These are phyloP conservation scores for Tricholoma saponaceum DNA, from an alignment of 768 basidiomycete species.

Conservation along the genomic window DNA sequence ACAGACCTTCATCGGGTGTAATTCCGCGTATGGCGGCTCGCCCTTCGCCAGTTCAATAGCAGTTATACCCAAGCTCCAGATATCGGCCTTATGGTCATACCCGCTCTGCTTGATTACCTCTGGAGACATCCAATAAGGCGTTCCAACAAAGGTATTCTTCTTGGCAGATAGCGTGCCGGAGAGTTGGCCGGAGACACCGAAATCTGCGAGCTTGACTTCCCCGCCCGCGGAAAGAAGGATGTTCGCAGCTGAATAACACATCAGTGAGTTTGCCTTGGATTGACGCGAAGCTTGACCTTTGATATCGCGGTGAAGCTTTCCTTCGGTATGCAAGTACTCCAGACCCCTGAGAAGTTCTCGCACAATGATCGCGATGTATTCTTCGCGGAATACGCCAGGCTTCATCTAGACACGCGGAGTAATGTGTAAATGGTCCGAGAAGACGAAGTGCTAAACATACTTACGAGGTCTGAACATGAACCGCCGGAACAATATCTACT, in stretches of 20 bases:
- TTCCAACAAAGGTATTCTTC: conserved; percentile 98
- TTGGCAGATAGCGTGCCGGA: conserved; percentile 89
- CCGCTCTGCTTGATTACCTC: conserved; percentile 99
- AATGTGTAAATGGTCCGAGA: conserved; percentile 12
- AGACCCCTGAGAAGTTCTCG: conserved; percentile 89
- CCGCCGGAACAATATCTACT: conserved; percentile 94
- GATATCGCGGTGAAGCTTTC: conserved; percentile 98
- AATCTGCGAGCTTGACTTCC: conserved; percentile 97
- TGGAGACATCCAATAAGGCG: conserved; percentile 99
- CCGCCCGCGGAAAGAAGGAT: conserved; percentile 89
- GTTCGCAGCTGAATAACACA: conserved; percentile 69
- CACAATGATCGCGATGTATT: conserved; percentile 97
- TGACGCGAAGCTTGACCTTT: conserved; percentile 61
- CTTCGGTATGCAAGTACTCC: conserved; percentile 93
- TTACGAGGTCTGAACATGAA: conserved; percentile 93
- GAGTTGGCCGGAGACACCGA: conserved; percentile 96
- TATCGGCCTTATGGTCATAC: conserved; percentile 98
- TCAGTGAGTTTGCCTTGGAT: background rate
- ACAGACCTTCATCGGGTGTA: conserved; percentile 97
- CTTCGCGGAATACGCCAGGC: conserved; percentile 95
- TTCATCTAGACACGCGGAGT: conserved; percentile 69
- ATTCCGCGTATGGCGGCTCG: conserved; percentile 96
- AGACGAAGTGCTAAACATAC: conserved; percentile 17
- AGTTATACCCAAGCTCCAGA: conserved; percentile 97
- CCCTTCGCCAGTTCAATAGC: conserved; percentile 97